These are phyloP conservation scores for Rosa chinensis DNA, from an alignment of 306 rosid species.

Conservation along the genomic window DNA sequence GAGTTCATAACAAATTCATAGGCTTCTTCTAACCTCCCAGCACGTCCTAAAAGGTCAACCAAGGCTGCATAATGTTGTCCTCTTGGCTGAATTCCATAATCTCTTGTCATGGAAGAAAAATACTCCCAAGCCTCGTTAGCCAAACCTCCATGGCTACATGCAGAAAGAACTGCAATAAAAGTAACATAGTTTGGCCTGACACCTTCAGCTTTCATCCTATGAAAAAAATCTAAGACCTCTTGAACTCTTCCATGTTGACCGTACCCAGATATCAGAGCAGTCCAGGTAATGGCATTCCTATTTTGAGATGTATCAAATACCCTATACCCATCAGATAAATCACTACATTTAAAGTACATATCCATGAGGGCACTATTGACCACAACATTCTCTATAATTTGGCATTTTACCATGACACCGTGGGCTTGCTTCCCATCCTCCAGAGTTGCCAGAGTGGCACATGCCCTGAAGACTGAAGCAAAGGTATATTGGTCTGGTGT, in stretches of 20 bases:
- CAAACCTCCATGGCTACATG: slow-evolving; percentile 79
- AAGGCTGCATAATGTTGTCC: slow-evolving; percentile 70
- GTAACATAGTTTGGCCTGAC: slow-evolving; percentile 70
- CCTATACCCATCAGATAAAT: slow-evolving; percentile 47
- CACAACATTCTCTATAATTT: slow-evolving; percentile 52
- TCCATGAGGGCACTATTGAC: slow-evolving; percentile 70
- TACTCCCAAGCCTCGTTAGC: slow-evolving; percentile 58
- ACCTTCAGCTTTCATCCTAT: slow-evolving; percentile 61
- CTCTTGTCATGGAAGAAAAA: slow-evolving; percentile 65
- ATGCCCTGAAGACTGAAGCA: slow-evolving; percentile 74
- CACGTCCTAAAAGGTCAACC: slow-evolving; percentile 70
- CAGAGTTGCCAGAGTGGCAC: slow-evolving; percentile 63
- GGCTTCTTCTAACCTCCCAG: slow-evolving; percentile 64
- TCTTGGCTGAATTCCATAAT: slow-evolving; percentile 60
- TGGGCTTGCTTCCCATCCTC: slow-evolving; percentile 69
- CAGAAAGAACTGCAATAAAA: slow-evolving; percentile 76
- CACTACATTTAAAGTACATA: slow-evolving; percentile 78
- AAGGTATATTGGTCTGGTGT: slow-evolving; percentile 74
- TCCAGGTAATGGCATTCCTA: slow-evolving; percentile 74
- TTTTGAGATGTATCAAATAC: slow-evolving; percentile 53
- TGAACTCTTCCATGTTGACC: slow-evolving; percentile 66
- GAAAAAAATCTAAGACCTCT: slow-evolving; percentile 61
- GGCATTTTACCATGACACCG: slow-evolving; percentile 60
- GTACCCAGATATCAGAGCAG: slow-evolving; percentile 68
- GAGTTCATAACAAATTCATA: slow-evolving; percentile 53